Base-by-base conservation (phyloP, 1,139 yeast genomes). In the Eremothecium sinecaudum region DNA sequence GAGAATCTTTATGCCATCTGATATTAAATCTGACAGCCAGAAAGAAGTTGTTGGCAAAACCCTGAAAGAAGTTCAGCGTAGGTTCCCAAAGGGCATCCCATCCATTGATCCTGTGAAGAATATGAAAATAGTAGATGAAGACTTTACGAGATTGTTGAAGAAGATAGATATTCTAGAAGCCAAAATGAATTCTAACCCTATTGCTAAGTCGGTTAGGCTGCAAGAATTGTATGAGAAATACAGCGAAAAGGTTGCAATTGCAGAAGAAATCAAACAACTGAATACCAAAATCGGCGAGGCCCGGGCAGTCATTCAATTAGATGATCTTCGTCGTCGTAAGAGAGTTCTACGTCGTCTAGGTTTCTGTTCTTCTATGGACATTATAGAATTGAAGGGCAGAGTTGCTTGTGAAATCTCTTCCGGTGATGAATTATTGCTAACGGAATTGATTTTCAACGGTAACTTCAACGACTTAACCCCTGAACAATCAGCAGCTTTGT, bases 351-450 rank as follows among this genome's bases (percentile, higher is more conserved):
- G 97, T 57, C 65, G 79, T 40, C 61, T 75, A n/a, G 96, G 90
- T 1, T 90, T 90, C 63, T 79, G 90, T 28, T 78, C 93, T 2
- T 61, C 66, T 12, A 73, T 76, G 45, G 94, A 83, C 57, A 79
- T 90, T 40, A 92, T 90, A 45, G 96, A 90, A 55, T 68, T 90
- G 47, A 92, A 92, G 63, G 99, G 99, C 31, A 72, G 98, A 53
- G 86, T 78, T 33, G 97, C 97, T 0, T 87, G 98, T 61, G 98
- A 90, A 52, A 90, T 90, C 50, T 79, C 94, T 51, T 80, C 94
- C 18, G 98, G 98, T 40, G 95, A 86, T 58, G 96, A 86, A 59
- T 64, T 90, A 38, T 59, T 90, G 44, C 64, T 90, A 33, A 87
- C 97, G 0, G 98, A 92, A 57, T 66, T 90, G 48, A 81, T 92